phyloP scores from a whole-genome alignment of 192 early-diverging fungal species.

The Coemansia guatemalensis region DNA sequence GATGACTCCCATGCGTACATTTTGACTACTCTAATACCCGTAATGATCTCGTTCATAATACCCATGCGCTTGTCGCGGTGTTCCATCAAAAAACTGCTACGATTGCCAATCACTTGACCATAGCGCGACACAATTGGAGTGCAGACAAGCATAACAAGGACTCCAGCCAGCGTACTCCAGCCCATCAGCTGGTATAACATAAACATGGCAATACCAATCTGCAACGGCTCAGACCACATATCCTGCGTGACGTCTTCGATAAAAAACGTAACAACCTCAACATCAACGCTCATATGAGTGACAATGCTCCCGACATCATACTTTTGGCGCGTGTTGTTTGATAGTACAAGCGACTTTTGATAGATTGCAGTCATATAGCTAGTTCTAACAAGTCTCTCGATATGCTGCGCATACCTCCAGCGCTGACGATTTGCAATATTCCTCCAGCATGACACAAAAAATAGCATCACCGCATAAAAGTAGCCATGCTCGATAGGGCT shows the following conservation, averaged over 20 bases:
- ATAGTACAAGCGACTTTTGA: slow-evolving; percentile 16
- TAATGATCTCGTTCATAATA: too few relatives aligned
- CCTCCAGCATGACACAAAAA: too few relatives aligned
- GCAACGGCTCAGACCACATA: slow-evolving; percentile 28
- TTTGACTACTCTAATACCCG: too few relatives aligned
- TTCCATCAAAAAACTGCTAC: too few relatives aligned
- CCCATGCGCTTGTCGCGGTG: too few relatives aligned
- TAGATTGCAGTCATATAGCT: slow-evolving; percentile 4
- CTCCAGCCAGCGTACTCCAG: slow-evolving; percentile 14
- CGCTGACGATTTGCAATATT: slow-evolving; percentile 8
- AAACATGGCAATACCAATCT: slow-evolving; percentile 6
- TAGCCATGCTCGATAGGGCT: too few relatives aligned
- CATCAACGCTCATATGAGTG: slow-evolving; percentile 67
- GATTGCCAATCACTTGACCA: too few relatives aligned
- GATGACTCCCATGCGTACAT: too few relatives aligned
- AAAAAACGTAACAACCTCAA: slow-evolving; percentile 1
- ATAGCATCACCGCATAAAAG: too few relatives aligned
- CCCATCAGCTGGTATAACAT: slow-evolving; percentile 25
- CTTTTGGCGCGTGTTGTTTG: slow-evolving; percentile 56
- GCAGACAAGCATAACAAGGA: slow-evolving; percentile 7
- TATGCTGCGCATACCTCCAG: background rate
- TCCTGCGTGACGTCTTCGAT: slow-evolving; percentile 17
- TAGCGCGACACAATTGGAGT: too few relatives aligned
- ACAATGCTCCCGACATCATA: slow-evolving; percentile 80
- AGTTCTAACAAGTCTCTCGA: background rate